These are phyloP conservation scores for Raffaelea albimanens DNA, from an alignment of 2,329 filamentous ascomycete genomes.

Conservation along the genomic window DNA sequence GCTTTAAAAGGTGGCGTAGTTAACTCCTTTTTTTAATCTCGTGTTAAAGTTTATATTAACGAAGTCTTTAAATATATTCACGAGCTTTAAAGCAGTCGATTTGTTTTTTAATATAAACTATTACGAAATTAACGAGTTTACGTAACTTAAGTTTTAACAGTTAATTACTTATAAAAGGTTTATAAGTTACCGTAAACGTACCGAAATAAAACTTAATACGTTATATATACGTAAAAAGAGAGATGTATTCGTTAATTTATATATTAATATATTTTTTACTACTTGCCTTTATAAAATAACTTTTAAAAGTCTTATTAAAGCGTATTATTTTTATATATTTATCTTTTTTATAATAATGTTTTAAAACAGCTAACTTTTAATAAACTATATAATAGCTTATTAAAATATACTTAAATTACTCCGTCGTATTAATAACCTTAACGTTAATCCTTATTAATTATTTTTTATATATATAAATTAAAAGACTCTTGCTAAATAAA, in stretches of 20 bases:
- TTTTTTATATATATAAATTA: no score
- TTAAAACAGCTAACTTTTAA: not conserved
- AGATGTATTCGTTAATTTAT: no score
- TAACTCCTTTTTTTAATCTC: no score
- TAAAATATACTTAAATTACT: no score
- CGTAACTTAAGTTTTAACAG: not conserved
- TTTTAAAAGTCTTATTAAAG: not conserved
- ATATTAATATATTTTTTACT: no score
- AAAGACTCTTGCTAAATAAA: no score
- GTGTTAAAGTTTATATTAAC: not conserved
- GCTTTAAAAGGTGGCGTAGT: no score
- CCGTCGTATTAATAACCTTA: not conserved
- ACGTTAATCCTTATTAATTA: not conserved
- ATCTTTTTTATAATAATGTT: not conserved
- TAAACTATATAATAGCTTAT: not conserved
- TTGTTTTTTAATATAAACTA: not conserved
- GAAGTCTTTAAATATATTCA: not conserved
- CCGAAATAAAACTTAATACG: no score
- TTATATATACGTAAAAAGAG: not conserved
- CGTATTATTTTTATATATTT: not conserved
- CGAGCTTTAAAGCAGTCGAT: no score
- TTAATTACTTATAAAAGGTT: not conserved
- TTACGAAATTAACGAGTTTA: not conserved
- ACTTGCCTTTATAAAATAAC: no score
- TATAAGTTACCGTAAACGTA: not conserved